These are phyloP conservation scores for Exophiala xenobiotica DNA, from an alignment of 2,329 filamentous ascomycete genomes.

Conservation along the genomic window DNA sequence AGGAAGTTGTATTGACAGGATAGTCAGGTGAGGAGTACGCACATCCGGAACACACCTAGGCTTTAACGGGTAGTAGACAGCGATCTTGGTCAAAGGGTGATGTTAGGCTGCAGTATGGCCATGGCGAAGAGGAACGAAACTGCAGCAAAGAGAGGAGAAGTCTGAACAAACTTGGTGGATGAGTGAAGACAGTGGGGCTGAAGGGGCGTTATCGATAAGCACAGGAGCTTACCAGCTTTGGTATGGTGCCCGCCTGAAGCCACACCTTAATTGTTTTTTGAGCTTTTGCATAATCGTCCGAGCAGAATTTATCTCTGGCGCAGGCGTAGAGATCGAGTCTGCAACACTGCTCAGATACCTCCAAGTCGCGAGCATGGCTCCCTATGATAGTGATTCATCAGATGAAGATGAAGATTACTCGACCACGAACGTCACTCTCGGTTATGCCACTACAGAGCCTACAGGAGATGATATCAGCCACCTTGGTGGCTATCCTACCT, in stretches of 20 bases:
- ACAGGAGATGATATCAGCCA: constrained; percentile 83
- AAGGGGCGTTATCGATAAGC: not conserved
- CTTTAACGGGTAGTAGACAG: constrained; percentile 4
- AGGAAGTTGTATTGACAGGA: not conserved
- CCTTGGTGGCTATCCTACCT: constrained; percentile 80
- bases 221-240: not conserved
- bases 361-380: constrained; percentile 56
- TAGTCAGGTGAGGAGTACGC: constrained; percentile 18
- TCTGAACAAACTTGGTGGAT: not conserved
- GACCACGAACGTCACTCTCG: constrained; percentile 79
- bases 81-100: constrained; percentile 2
- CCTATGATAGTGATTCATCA: constrained; percentile 82
- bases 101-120: no score
- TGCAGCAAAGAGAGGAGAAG: not conserved
- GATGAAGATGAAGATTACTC: constrained; percentile 59
- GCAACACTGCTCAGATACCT: not conserved
- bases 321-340: not conserved
- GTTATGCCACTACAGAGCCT: constrained; percentile 78
- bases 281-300: no score
- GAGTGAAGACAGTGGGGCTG: not conserved
- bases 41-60: constrained; percentile 3
- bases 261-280: constrained; percentile 17
- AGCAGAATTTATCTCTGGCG: not conserved
- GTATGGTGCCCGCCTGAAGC: constrained; percentile 4
- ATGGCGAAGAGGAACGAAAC: no score